These are phyloP conservation scores for Tubosaeta sp. DNA, from an alignment of 768 basidiomycete genomes.

Conservation along the genomic window DNA sequence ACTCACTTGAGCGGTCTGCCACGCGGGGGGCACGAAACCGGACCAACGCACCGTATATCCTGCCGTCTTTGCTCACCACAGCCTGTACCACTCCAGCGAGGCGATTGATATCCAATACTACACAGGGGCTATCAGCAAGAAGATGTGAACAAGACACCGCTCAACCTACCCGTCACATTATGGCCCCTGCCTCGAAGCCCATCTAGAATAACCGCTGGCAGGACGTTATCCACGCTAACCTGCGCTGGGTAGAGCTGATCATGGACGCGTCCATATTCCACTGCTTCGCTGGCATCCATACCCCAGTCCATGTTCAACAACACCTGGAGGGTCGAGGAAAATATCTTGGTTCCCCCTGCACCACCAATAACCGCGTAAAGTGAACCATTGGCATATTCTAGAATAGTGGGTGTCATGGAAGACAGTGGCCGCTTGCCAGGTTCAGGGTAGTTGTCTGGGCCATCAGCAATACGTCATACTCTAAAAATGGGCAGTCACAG, in stretches of 20 bases:
- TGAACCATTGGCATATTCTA: constrained; percentile 71
- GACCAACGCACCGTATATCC: constrained; percentile 55
- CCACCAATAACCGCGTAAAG: constrained; percentile 77
- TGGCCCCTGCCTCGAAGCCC: constrained; percentile 63
- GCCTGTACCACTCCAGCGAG: constrained; percentile 74
- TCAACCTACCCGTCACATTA: constrained; percentile 54
- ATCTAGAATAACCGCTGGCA: constrained; percentile 52
- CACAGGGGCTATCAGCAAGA: neutral
- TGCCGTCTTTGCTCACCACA: constrained; percentile 46
- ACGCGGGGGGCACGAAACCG: too few relatives aligned
- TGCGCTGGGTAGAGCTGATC: constrained; percentile 74
- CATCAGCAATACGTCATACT: neutral
- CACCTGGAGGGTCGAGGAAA: constrained; percentile 73
- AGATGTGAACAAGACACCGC: neutral
- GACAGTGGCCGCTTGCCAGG: constrained; percentile 88
- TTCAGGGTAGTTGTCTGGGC: constrained; percentile 80
- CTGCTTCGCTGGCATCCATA: constrained; percentile 69
- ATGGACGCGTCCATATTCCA: constrained; percentile 84
- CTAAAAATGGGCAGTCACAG: neutral
- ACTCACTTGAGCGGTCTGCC: too few relatives aligned
- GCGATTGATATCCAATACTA: constrained; percentile 66
- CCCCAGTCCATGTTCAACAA: constrained; percentile 76
- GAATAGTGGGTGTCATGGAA: constrained; percentile 74
- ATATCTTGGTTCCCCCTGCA: constrained; percentile 85
- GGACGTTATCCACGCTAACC: constrained; percentile 59